A percentile compares a stretch with the other conserved stretches of the same genome.
Conservation (phyloP, 2,329 filamentous ascomycete species). For the Sporothrix variecibatus region DNA sequence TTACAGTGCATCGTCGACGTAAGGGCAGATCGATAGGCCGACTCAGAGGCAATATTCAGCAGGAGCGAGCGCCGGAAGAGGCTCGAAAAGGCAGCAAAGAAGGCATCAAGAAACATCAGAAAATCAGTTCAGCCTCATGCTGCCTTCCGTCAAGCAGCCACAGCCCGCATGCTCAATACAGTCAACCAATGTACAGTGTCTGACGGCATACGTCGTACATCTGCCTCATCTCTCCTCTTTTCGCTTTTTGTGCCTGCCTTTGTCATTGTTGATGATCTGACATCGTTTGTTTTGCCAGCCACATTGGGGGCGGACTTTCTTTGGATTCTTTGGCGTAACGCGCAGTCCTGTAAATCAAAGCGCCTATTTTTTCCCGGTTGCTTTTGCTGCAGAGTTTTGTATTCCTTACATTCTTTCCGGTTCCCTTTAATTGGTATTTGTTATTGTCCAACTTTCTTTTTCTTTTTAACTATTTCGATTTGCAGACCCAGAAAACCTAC, state of each 20-base stretch:
- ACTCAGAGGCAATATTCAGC: neutral
- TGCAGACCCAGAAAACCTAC: neutral
- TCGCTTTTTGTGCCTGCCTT: neutral
- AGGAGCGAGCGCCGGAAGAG: neutral
- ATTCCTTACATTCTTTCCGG: neutral
- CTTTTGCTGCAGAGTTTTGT: neutral
- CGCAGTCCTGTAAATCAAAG: neutral
- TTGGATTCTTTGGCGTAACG: conserved; percentile 1
- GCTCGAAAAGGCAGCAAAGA: no score
- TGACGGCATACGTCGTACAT: neutral
- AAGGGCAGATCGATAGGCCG: neutral
- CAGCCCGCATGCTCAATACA: neutral
- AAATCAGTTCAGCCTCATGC: conserved; percentile 2
- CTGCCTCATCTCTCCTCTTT: neutral
- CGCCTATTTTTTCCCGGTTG: neutral
- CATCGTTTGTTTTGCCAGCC: neutral
- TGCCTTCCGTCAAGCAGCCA: neutral
- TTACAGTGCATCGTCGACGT: neutral
- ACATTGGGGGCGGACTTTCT: neutral
- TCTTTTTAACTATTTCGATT: neutral
- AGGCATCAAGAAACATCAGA: neutral
- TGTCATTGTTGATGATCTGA: neutral
- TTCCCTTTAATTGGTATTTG: neutral
- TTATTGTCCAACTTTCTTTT: neutral
- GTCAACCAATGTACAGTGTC: neutral